These are phyloP conservation scores for Tylopilus plumbeoviolaceoides DNA, from an alignment of 768 basidiomycete genomes.

Conservation along the genomic window DNA sequence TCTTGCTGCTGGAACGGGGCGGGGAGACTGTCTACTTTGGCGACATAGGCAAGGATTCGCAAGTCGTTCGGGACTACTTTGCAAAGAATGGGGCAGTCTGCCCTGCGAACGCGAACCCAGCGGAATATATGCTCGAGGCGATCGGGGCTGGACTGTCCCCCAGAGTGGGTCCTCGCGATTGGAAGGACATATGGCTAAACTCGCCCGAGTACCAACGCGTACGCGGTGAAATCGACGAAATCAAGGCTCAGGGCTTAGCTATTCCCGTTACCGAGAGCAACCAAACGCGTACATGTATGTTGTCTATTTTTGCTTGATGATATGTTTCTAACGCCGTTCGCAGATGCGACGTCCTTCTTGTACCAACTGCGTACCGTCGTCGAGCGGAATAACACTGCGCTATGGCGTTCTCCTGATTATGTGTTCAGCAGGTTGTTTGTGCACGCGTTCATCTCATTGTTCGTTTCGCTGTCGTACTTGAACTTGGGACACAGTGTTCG, in stretches of 20 bases:
- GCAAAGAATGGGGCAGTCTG: conserved; percentile 65
- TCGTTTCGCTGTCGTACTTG: conserved; percentile 76
- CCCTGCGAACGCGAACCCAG: conserved; percentile 75
- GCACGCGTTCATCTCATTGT: conserved; percentile 64
- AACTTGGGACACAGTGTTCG: conserved; percentile 60
- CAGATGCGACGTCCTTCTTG: conserved; percentile 72
- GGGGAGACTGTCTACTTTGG: conserved; percentile 95
- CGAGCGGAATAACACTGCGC: conserved; percentile 58
- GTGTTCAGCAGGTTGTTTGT: conserved; percentile 80
- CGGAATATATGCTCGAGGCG: conserved; percentile 78
- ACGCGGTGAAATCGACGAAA: conserved; percentile 40
- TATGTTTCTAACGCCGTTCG: not conserved
- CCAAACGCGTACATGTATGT: conserved; percentile 47
- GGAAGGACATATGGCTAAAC: conserved; percentile 81
- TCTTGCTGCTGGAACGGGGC: conserved; percentile 66
- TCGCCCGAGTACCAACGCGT: conserved; percentile 53
- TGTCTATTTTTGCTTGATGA: not conserved
- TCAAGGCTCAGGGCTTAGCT: conserved; percentile 47
- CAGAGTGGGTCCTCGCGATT: conserved; percentile 73
- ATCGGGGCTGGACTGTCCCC: conserved; percentile 80
- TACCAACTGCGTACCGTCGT: conserved; percentile 72
- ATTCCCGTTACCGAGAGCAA: conserved; percentile 37
- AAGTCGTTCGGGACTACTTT: conserved; percentile 71
- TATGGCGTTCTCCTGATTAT: conserved; percentile 86
- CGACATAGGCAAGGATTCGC: conserved; percentile 74